Base-by-base conservation (phyloP, 306 rosid species). In the Sicyos baderoa region DNA sequence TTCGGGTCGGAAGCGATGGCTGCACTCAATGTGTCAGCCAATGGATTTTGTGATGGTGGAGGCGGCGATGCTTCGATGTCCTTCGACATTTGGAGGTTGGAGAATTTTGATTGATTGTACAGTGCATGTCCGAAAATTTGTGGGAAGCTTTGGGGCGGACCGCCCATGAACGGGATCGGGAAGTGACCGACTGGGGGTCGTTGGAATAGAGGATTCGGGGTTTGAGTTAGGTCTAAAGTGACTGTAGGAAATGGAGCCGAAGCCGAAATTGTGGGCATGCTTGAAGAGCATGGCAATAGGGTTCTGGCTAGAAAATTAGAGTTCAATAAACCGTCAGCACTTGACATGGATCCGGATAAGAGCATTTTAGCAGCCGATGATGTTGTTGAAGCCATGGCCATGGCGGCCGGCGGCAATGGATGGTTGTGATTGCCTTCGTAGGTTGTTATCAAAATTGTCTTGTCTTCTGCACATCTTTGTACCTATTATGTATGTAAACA, bases 211-310 rank as follows among this genome's bases (percentile, higher is more conserved):
- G 91, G 85, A 62, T 87, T 87, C 2, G 70, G 44, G 10, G 88
- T 62, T 11, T 85, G 86, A 5, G 99, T 89, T 16, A 86, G 76
- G 87, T 93, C 99, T 57, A 93, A 63, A 77, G 96, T 90, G 27
- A 93, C 82, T 9, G 97, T 88, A 15, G 99, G 96, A 67, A 88
- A 90, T 60, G 97, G 97, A 6, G 99, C 89, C 8, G 97, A 90
- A 58, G 96, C 86, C 48, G 97, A 88, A 73, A 90, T 86, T 1
- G 97, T 85, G 0, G 97, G 88, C 87, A 90, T 82, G 89, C 74
- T 93, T 5, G 96, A 85, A 48, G 89, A 82, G 62, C 81, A 81
- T 0, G 97, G 97, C 3, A 85, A 84, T 11, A 82, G 80, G 42
- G 89, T 71, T 21, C 86, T 83, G 3, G 84, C 72, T 16, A 86